Evolutionary conservation across 805 yeast genomes (phyloP).

Genomic region (Suhomyces sp.): DNA sequence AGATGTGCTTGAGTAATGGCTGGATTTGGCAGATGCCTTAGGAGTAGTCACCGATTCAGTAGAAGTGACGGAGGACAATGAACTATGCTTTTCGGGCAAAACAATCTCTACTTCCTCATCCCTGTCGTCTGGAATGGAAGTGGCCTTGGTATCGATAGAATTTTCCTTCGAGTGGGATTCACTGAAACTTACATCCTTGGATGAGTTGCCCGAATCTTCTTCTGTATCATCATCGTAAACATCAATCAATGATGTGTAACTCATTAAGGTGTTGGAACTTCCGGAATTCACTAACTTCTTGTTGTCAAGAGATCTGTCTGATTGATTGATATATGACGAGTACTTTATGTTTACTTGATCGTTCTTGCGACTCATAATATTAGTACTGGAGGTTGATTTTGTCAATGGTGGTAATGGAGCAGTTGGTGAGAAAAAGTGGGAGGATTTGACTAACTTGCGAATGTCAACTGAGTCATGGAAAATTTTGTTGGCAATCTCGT

Average conservation of each 20-base stretch:
- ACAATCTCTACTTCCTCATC: neutral
- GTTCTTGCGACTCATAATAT: slow-evolving; percentile 3
- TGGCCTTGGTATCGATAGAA: slow-evolving; percentile 8
- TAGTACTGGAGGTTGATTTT: slow-evolving; percentile 2
- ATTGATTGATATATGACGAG: slow-evolving; percentile 15
- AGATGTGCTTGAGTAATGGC: slow-evolving; percentile 10
- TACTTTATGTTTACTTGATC: slow-evolving; percentile 12
- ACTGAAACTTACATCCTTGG: slow-evolving; percentile 1
- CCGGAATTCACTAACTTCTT: slow-evolving; percentile 14
- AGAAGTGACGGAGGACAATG: slow-evolving; percentile 4
- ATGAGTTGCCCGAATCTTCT: slow-evolving; percentile 1
- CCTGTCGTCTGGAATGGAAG: neutral
- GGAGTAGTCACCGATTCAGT: slow-evolving; percentile 1
- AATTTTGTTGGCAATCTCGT: slow-evolving; percentile 12
- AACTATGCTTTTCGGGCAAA: slow-evolving; percentile 2
- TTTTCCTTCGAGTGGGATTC: slow-evolving; percentile 1
- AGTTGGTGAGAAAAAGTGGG: slow-evolving; percentile 20
- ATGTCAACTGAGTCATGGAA: slow-evolving; percentile 21
- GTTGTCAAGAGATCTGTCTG: neutral
- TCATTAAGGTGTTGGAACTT: slow-evolving; percentile 24
- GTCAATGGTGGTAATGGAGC: slow-evolving; percentile 21
- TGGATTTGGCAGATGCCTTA: slow-evolving; percentile 1
- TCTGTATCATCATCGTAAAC: slow-evolving; percentile 23
- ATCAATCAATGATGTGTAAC: slow-evolving; percentile 30
- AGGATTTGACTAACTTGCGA: slow-evolving; percentile 8